Evolutionary conservation across 2,329 filamentous ascomycete genomes (phyloP).

Genomic region (Xylaria sp.): DNA sequence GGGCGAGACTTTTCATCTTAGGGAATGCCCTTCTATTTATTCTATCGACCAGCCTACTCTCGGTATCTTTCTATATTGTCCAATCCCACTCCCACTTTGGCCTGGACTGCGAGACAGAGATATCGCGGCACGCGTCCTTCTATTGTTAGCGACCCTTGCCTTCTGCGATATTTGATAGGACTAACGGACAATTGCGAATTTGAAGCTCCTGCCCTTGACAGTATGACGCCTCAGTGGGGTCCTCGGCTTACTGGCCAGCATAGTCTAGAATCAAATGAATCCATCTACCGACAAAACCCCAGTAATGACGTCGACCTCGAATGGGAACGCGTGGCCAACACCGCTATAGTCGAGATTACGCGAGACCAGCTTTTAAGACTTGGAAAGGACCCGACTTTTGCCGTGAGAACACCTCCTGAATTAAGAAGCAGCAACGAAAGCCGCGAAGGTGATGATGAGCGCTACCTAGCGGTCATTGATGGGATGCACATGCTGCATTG

Average conservation of each 20-base stretch:
- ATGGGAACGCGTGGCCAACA: not conserved
- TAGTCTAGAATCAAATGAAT: not conserved
- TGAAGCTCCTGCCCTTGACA: not conserved
- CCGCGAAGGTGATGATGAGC: constrained; percentile 2
- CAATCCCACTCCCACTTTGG: not conserved
- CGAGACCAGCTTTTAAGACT: not conserved
- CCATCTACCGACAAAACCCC: not conserved
- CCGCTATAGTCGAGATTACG: not conserved
- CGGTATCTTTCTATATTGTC: not conserved
- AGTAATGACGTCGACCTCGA: not conserved
- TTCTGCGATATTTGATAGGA: not conserved
- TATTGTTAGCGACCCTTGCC: not conserved
- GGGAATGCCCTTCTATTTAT: not conserved
- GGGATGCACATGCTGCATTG: constrained; percentile 19
- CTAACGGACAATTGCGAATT: not conserved
- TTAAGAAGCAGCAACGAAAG: not conserved
- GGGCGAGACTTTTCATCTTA: not conserved
- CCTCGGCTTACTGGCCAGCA: not conserved
- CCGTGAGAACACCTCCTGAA: not conserved
- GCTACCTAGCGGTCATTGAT: constrained; percentile 15
- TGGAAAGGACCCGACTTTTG: not conserved
- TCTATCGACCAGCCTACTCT: not conserved
- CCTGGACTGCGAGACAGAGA: not conserved
- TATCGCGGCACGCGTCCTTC: not conserved
- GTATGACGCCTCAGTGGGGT: not conserved